These are phyloP conservation scores for Sugiyamaella marilandica DNA, from an alignment of 805 yeast species.

Conservation along the genomic window DNA sequence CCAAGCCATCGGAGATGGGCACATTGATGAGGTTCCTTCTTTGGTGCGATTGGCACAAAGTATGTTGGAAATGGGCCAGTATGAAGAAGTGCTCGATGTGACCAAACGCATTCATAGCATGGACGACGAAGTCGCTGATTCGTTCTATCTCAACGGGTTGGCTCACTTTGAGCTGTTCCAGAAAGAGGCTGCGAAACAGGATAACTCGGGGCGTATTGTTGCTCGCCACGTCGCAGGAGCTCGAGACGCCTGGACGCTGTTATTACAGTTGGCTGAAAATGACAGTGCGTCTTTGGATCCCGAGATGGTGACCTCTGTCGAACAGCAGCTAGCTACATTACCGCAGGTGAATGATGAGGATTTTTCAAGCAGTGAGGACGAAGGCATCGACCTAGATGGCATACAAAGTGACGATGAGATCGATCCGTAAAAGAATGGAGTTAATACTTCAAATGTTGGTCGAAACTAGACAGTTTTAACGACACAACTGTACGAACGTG, in stretches of 20 bases:
- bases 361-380: slow-evolving; percentile 28
- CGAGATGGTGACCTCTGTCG: slow-evolving; percentile 54
- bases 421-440: not conserved
- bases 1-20: slow-evolving; percentile 23
- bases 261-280: slow-evolving; percentile 39
- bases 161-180: slow-evolving; percentile 40
- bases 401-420: slow-evolving; percentile 5
- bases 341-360: slow-evolving; percentile 49
- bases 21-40: slow-evolving; percentile 60
- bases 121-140: slow-evolving; percentile 79
- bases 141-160: slow-evolving; percentile 78
- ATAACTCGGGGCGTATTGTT: slow-evolving; percentile 33
- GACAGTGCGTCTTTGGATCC: slow-evolving; percentile 45
- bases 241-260: slow-evolving; percentile 36
- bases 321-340: slow-evolving; percentile 45
- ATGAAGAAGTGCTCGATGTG: slow-evolving; percentile 64
- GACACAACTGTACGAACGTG: too few relatives aligned
- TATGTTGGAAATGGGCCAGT: slow-evolving; percentile 70
- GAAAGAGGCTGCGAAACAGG: slow-evolving; percentile 16
- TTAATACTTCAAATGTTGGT: too few relatives aligned
- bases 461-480: too few relatives aligned
- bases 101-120: slow-evolving; percentile 63
- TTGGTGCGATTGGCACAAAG: slow-evolving; percentile 66
- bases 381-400: slow-evolving; percentile 23
- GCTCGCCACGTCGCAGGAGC: slow-evolving; percentile 37